These are phyloP conservation scores for Penicillium maclennaniae DNA, from an alignment of 495 filamentous ascomycete genomes.

Conservation along the genomic window DNA sequence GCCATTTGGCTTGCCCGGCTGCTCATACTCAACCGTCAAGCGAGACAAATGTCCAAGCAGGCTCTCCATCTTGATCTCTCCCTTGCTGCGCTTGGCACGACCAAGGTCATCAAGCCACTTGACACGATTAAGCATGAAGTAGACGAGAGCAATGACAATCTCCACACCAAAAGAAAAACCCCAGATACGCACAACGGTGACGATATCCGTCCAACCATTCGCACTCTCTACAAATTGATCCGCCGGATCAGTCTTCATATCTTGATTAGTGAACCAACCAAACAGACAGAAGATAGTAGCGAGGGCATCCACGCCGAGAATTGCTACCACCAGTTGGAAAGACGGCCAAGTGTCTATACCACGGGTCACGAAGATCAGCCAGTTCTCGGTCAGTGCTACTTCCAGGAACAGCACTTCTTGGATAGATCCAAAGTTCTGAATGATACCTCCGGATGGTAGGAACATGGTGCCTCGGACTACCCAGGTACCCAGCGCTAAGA, in stretches of 20 bases:
- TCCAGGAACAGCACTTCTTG: conserved; percentile 71
- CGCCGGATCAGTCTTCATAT: conserved; percentile 41
- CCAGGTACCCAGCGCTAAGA: conserved; percentile 67
- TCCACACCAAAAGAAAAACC: conserved; percentile 68
- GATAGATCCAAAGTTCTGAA: conserved; percentile 65
- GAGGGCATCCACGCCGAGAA: conserved; percentile 61
- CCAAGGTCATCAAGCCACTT: conserved; percentile 67
- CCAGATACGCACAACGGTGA: conserved; percentile 78
- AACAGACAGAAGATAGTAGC: conserved; percentile 70
- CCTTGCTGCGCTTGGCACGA: conserved; percentile 60
- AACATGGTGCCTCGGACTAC: conserved; percentile 62
- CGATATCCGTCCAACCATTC: conserved; percentile 68
- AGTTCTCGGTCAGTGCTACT: conserved; percentile 70
- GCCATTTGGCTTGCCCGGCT: conserved; percentile 39
- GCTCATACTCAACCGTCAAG: conserved; percentile 66
- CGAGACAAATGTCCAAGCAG: conserved; percentile 66
- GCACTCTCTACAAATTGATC: conserved; percentile 42
- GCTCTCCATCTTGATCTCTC: conserved; percentile 73
- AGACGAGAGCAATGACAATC: conserved; percentile 71
- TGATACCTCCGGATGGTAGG: conserved; percentile 62
- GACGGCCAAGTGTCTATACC: conserved; percentile 64
- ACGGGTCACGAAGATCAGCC: conserved; percentile 73
- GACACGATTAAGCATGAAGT: conserved; percentile 66
- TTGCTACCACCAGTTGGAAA: conserved; percentile 62
- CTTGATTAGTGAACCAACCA: conserved; percentile 59